Conservation (phyloP, 192 early-diverging fungal species). For the Gigaspora rosea region DNA sequence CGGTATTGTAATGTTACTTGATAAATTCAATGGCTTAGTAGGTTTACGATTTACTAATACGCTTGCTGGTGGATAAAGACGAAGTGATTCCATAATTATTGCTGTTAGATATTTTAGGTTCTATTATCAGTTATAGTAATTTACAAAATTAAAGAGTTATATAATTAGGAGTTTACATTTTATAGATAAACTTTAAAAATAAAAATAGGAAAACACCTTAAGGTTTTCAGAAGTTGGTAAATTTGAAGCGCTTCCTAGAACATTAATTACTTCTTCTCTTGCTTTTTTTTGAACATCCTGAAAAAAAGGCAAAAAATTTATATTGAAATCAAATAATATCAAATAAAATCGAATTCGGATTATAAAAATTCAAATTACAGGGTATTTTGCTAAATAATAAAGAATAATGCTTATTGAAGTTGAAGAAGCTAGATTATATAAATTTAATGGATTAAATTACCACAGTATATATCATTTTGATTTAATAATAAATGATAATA, state of each 20-base stretch:
- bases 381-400: background rate
- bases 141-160: too few relatives aligned
- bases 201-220: background rate
- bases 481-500: background rate
- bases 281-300: constrained; percentile 1
- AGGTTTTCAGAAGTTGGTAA: background rate
- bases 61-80: too few relatives aligned
- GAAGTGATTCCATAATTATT: too few relatives aligned
- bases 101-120: too few relatives aligned
- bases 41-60: too few relatives aligned
- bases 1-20: too few relatives aligned
- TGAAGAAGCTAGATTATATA: background rate
- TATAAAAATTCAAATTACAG: background rate
- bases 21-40: too few relatives aligned
- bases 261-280: background rate
- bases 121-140: too few relatives aligned
- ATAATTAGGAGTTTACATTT: too few relatives aligned
- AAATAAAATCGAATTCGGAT: background rate
- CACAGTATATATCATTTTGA: too few relatives aligned
- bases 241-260: background rate
- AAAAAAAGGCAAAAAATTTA: background rate
- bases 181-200: too few relatives aligned
- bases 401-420: background rate
- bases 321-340: background rate
- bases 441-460: too few relatives aligned